Evolutionary conservation across 257 asterid genomes (phyloP).

Genomic region (Pogostemon cablin): DNA sequence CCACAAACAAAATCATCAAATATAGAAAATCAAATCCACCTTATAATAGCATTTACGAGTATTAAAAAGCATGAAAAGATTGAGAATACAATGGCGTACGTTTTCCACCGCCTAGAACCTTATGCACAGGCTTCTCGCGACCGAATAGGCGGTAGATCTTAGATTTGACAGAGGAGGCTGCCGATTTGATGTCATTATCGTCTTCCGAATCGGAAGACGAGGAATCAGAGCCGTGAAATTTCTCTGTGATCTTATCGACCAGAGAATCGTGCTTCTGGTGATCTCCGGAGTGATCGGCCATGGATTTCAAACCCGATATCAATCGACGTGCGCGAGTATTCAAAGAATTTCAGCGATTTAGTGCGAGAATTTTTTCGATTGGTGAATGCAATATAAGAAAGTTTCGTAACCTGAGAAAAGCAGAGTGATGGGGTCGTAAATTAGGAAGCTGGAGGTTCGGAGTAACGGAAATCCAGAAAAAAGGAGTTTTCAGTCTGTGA

Average conservation of each 20-base stretch:
- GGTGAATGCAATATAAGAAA: slow-evolving; percentile 20
- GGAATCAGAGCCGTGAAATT: slow-evolving; percentile 58
- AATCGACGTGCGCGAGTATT: slow-evolving; percentile 31
- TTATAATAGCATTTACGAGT: neutral
- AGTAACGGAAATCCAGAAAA: slow-evolving; percentile 35
- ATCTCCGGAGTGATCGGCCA: slow-evolving; percentile 71
- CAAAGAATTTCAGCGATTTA: slow-evolving; percentile 19
- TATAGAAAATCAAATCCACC: slow-evolving; percentile 1
- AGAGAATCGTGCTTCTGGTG: slow-evolving; percentile 56
- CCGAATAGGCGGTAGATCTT: slow-evolving; percentile 85
- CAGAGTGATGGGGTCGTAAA: slow-evolving; percentile 27
- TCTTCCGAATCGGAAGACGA: slow-evolving; percentile 75
- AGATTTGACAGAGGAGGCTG: slow-evolving; percentile 52
- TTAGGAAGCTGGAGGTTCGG: neutral
- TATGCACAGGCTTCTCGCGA: slow-evolving; percentile 74
- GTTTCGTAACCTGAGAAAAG: slow-evolving; percentile 9
- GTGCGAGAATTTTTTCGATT: slow-evolving; percentile 16
- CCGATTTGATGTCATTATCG: slow-evolving; percentile 46
- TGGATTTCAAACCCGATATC: slow-evolving; percentile 46
- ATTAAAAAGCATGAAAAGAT: slow-evolving; percentile 19
- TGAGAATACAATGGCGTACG: slow-evolving; percentile 46
- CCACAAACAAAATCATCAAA: neutral
- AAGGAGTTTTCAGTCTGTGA: slow-evolving; percentile 13
- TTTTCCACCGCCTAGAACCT: slow-evolving; percentile 86
- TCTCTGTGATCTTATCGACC: slow-evolving; percentile 66